phyloP scores from a whole-genome alignment of 495 filamentous ascomycete species.

The Pseudomonodictys pantanalensis region DNA sequence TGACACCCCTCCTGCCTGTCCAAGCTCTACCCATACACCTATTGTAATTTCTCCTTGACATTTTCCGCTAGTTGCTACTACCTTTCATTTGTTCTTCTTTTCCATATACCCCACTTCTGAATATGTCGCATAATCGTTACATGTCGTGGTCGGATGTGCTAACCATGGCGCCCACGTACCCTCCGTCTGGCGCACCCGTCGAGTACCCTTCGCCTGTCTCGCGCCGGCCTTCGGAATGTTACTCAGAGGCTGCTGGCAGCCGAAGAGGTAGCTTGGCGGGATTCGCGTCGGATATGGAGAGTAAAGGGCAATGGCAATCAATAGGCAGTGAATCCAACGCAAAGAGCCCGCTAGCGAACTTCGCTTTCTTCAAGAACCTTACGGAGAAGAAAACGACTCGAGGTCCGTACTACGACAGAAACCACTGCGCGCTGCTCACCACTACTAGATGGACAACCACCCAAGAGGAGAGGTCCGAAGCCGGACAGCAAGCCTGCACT shows the following conservation, averaged over 20 bases:
- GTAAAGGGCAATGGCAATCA: conserved; percentile 28
- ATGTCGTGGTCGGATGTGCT: conserved; percentile 33
- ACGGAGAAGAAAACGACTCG: conserved; percentile 61
- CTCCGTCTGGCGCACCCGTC: conserved; percentile 22
- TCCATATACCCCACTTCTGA: conserved; percentile 1
- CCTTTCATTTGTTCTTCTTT: neutral
- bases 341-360: conserved; percentile 55
- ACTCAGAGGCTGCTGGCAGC: conserved; percentile 26
- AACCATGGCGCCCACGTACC: conserved; percentile 29
- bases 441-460: conserved; percentile 69
- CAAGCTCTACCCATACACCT: conserved; percentile 26
- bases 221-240: conserved; percentile 28
- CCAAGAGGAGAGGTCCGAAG: conserved; percentile 90
- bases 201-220: conserved; percentile 28
- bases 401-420: conserved; percentile 40
- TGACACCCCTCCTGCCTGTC: conserved; percentile 24
- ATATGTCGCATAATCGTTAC: conserved; percentile 33
- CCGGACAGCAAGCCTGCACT: conserved; percentile 93
- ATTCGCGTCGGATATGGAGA: conserved; percentile 31
- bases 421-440: neutral
- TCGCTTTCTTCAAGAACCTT: conserved; percentile 58
- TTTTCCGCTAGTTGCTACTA: conserved; percentile 6
- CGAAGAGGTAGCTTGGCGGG: conserved; percentile 30
- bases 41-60: conserved; percentile 28
- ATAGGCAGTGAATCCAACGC: conserved; percentile 41